phyloP scores from a whole-genome alignment of 352 stramenopile species.

The Albugo candida region DNA sequence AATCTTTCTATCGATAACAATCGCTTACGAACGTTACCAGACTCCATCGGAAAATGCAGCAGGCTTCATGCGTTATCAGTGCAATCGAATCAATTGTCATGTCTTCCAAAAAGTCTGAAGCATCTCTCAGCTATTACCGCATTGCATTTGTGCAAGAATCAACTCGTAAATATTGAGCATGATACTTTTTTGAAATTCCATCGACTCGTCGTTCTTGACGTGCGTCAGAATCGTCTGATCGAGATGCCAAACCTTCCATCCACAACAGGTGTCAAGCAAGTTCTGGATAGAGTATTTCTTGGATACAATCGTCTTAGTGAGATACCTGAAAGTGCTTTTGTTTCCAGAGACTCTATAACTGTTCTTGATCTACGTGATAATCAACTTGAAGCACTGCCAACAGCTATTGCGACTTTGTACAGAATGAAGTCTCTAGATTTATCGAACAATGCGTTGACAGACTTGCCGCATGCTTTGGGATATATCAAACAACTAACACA shows the following conservation, averaged over 20 bases:
- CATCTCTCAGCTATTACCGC: conserved; percentile 30
- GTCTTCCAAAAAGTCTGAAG: conserved; percentile 23
- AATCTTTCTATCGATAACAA: conserved; percentile 47
- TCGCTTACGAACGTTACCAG: conserved; percentile 19
- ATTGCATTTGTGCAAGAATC: conserved; percentile 66
- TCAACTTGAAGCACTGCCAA: conserved; percentile 35
- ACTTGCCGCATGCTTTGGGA: conserved; percentile 49
- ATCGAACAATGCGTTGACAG: conserved; percentile 59
- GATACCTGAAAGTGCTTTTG: conserved; percentile 35
- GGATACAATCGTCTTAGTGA: conserved; percentile 45
- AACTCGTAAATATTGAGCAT: conserved; percentile 17
- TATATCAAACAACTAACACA: conserved; percentile 66
- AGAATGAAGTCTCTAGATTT: conserved; percentile 66
- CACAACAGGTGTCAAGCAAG: not conserved
- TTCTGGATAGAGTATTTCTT: conserved; percentile 56
- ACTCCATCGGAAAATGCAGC: conserved; percentile 25
- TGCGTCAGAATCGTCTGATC: conserved; percentile 45
- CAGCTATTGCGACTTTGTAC: conserved; percentile 29
- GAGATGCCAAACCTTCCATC: conserved; percentile 37
- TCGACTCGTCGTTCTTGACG: conserved; percentile 42
- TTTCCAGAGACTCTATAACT: conserved; percentile 41
- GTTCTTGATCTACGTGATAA: conserved; percentile 70
- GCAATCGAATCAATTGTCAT: conserved; percentile 35
- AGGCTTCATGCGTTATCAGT: conserved; percentile 39
- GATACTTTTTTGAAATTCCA: conserved; percentile 7